A percentile compares a stretch with the other conserved stretches of the same genome.
Evolutionary conservation across 202 grass and related monocot genomes (phyloP).

Genomic region (Zizania palustris): DNA sequence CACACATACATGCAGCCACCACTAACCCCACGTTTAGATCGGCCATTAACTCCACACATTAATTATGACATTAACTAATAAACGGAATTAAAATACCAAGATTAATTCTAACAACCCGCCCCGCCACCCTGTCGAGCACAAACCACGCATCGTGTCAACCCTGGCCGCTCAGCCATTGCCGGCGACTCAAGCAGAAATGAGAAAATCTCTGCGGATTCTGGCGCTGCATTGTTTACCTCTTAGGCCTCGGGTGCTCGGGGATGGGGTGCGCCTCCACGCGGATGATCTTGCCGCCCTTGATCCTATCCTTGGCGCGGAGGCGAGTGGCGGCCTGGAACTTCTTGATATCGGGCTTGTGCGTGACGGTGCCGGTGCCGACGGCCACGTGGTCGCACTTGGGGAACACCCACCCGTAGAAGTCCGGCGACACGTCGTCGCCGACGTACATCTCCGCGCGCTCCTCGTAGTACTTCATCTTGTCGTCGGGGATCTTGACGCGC

Average conservation of each 20-base stretch:
- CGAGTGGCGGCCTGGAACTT: conserved; percentile 95
- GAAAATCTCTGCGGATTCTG: not conserved
- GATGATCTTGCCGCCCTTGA: conserved; percentile 91
- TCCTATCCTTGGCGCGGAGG: conserved; percentile 92
- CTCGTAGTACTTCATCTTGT: conserved; percentile 93
- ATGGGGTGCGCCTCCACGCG: conserved; percentile 96
- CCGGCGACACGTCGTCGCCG: conserved; percentile 92
- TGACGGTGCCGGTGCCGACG: conserved; percentile 94
- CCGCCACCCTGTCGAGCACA: conserved; percentile 51
- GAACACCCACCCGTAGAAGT: conserved; percentile 99
- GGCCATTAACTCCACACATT: no score
- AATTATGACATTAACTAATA: no score
- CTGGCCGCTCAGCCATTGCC: no score
- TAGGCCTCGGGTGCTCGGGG: conserved; percentile 83
- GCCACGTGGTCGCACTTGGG: conserved; percentile 99
- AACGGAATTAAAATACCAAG: no score
- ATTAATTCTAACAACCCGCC: no score
- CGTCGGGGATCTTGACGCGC: conserved; percentile 83
- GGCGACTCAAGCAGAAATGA: no score
- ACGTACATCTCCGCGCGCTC: conserved; percentile 99
- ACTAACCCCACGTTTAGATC: no score
- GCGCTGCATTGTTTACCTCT: conserved; percentile 40
- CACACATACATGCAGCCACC: no score
- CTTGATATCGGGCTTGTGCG: conserved; percentile 96
- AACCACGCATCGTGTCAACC: no score